phyloP scores from a whole-genome alignment of 305 asterid genomes.

The Fraxinus albicans region DNA sequence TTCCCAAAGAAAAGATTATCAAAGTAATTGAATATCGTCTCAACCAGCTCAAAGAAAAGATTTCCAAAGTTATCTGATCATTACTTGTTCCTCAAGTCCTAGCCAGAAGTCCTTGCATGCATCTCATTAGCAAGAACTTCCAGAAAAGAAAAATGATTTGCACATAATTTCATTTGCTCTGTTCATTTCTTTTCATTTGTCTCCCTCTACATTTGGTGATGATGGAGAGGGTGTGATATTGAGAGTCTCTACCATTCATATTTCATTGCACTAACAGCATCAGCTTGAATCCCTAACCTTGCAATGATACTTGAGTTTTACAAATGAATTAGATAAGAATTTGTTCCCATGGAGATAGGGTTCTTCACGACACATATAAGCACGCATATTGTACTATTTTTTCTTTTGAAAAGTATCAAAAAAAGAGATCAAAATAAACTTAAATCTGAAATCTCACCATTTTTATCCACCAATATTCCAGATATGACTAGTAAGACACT shows the following conservation, averaged over 20 bases:
- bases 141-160: background rate
- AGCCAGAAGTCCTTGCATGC: background rate
- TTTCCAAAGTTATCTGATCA: background rate
- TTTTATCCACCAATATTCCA: slow-evolving; percentile 70
- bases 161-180: background rate
- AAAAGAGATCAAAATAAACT: slow-evolving; percentile 11
- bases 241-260: background rate
- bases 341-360: background rate
- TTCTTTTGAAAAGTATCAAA: background rate
- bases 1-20: background rate
- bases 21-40: background rate
- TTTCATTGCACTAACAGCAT: background rate
- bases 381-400: background rate
- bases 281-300: background rate
- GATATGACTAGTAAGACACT: slow-evolving; percentile 66
- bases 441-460: slow-evolving; percentile 46
- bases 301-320: background rate
- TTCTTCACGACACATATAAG: background rate
- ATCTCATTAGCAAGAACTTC: background rate
- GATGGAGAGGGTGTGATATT: background rate
- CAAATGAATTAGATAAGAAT: background rate
- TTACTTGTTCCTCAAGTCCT: background rate
- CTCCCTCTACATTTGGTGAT: background rate
- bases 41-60: background rate
- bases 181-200: background rate